These are phyloP conservation scores for Penicillium palitans DNA, from an alignment of 2,329 filamentous ascomycete species.

Conservation along the genomic window DNA sequence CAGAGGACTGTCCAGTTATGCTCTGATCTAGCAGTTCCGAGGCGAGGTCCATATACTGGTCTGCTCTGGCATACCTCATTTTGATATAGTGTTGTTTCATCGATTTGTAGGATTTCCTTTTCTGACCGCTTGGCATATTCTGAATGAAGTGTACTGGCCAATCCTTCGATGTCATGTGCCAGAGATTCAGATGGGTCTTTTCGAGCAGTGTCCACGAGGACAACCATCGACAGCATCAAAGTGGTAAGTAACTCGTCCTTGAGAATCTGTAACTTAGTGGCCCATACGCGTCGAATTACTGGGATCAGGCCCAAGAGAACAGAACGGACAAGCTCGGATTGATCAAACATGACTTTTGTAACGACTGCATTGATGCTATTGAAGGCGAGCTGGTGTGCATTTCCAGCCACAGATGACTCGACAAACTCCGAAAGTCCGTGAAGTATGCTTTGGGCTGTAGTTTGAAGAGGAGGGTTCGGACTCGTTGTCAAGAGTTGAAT, in stretches of 20 bases:
- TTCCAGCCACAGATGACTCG: conserved; percentile 56
- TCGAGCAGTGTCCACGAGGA: conserved; percentile 49
- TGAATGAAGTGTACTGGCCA: conserved; percentile 69
- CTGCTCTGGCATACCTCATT: conserved; percentile 37
- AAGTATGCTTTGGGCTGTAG: conserved; percentile 58
- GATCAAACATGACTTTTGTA: conserved; percentile 65
- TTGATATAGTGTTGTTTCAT: conserved; percentile 65
- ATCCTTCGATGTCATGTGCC: conserved; percentile 56
- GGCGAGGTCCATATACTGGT: conserved; percentile 38
- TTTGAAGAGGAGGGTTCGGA: conserved; percentile 65
- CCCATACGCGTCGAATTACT: conserved; percentile 74
- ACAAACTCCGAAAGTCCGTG: conserved; percentile 62
- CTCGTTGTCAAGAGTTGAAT: conserved; percentile 64
- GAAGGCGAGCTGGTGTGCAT: conserved; percentile 71
- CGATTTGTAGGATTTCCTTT: conserved; percentile 72
- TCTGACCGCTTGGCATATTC: conserved; percentile 76
- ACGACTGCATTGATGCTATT: conserved; percentile 72
- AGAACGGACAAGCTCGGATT: conserved; percentile 61
- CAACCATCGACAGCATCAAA: conserved; percentile 66
- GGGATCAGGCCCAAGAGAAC: conserved; percentile 65
- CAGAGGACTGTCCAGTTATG: conserved; percentile 45
- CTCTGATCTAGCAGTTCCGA: conserved; percentile 38
- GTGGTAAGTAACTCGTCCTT: conserved; percentile 77
- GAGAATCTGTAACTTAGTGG: conserved; percentile 61
- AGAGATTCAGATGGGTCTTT: conserved; percentile 43